Conservation (phyloP, 2,329 filamentous ascomycete genomes). For the Alternaria ventricosa region DNA sequence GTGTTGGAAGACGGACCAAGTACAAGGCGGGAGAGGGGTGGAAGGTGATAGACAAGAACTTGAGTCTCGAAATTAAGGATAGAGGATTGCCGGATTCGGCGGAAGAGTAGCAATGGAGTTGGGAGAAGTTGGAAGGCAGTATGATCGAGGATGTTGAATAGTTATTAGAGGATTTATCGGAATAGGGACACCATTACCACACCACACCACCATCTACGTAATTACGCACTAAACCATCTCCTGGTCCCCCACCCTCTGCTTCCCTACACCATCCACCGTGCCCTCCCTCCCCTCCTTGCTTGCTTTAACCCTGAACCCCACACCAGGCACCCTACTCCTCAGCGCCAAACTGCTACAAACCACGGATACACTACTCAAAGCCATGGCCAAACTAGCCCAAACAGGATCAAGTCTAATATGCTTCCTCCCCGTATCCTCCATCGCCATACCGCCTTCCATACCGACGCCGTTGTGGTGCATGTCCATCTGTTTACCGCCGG, state of each 20-base stretch:
- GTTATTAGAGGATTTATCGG: neutral
- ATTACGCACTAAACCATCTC: neutral
- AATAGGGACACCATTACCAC: neutral
- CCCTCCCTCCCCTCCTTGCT: neutral
- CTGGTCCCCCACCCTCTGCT: neutral
- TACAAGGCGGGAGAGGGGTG: neutral
- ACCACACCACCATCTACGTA: neutral
- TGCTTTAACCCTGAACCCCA: slow-evolving; percentile 50
- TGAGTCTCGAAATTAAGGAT: neutral
- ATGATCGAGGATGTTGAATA: neutral
- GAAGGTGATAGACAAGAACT: neutral
- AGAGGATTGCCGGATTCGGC: neutral
- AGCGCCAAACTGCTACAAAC: slow-evolving; percentile 80
- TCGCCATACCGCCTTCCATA: slow-evolving; percentile 45
- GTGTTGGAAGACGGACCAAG: neutral
- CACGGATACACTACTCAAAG: slow-evolving; percentile 87
- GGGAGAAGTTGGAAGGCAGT: neutral
- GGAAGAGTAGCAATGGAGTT: neutral
- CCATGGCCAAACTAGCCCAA: slow-evolving; percentile 93
- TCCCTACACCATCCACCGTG: neutral
- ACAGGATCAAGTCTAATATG: slow-evolving; percentile 75
- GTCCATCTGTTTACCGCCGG: slow-evolving; percentile 55
- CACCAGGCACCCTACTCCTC: slow-evolving; percentile 56
- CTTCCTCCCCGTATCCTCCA: slow-evolving; percentile 48
- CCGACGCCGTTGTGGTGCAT: slow-evolving; percentile 41